Conservation (phyloP, 306 rosid genomes). For the Trichosanthes cucumerina region DNA sequence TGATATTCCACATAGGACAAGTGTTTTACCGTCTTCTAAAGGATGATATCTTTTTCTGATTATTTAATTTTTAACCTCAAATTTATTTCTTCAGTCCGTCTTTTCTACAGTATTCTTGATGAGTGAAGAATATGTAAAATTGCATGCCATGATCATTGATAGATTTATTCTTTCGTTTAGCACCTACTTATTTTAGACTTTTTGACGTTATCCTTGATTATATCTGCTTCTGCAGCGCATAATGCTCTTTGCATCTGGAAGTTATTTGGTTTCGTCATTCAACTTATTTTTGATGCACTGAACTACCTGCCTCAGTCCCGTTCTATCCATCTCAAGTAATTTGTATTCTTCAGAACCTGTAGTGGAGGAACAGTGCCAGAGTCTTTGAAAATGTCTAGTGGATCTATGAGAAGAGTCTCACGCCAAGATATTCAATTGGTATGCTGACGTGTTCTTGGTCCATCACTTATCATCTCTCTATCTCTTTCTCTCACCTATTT, state of each 20-base stretch:
- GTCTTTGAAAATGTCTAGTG: conserved; percentile 48
- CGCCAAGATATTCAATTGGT: conserved; percentile 89
- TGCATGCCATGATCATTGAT: neutral
- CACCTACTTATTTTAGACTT: neutral
- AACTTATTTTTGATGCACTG: neutral
- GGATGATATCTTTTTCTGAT: neutral
- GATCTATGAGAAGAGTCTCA: conserved; percentile 64
- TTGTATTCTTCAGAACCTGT: neutral
- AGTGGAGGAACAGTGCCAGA: neutral
- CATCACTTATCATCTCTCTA: neutral
- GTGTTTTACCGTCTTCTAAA: neutral
- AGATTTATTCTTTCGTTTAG: neutral
- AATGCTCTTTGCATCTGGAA: neutral
- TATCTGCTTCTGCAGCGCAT: neutral
- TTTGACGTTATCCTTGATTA: neutral
- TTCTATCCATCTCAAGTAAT: neutral
- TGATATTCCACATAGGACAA: neutral
- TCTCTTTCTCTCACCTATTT: neutral
- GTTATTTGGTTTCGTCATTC: neutral
- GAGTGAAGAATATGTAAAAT: neutral
- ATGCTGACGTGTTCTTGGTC: conserved; percentile 24
- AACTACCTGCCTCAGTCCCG: neutral
- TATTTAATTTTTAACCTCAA: neutral
- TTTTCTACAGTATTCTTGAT: neutral
- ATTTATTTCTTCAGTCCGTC: neutral